Conservation (phyloP, 495 filamentous ascomycete genomes). For the Tirmania nivea region DNA sequence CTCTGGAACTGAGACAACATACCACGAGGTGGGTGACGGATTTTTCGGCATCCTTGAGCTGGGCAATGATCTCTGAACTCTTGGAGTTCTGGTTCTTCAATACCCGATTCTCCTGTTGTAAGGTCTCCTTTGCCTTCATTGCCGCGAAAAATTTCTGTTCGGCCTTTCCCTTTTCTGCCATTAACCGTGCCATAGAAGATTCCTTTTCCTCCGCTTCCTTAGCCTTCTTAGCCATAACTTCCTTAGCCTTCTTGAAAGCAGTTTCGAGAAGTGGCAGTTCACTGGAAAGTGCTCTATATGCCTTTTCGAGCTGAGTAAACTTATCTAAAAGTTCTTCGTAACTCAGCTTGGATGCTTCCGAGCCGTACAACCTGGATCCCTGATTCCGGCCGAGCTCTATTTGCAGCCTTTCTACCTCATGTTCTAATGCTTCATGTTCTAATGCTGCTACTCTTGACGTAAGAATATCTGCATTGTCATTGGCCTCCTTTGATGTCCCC, state of each 20-base stretch:
- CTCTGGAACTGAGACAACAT: constrained; percentile 13
- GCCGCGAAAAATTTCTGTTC: constrained; percentile 94
- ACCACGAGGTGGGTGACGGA: constrained; percentile 18
- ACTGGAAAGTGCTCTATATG: constrained; percentile 62
- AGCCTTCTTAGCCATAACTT: constrained; percentile 54
- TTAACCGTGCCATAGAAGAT: constrained; percentile 1
- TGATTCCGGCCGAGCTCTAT: constrained; percentile 23
- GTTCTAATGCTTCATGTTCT: constrained; percentile 58
- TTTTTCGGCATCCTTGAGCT: constrained; percentile 72
- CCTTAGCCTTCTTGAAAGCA: constrained; percentile 68
- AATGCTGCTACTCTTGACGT: constrained; percentile 54
- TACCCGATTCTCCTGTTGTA: constrained; percentile 51
- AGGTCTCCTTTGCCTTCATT: constrained; percentile 76
- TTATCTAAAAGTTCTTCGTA: constrained; percentile 51
- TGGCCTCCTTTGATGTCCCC: constrained; percentile 41
- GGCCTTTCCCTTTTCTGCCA: constrained; percentile 52
- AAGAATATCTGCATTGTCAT: constrained; percentile 55
- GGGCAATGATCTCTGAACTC: constrained; percentile 78
- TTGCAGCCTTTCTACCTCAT: constrained; percentile 52
- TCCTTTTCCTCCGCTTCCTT: constrained; percentile 59
- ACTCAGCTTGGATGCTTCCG: constrained; percentile 30
- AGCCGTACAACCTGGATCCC: constrained; percentile 23
- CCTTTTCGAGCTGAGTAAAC: constrained; percentile 47
- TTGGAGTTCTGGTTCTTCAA: constrained; percentile 64
- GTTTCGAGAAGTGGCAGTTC: constrained; percentile 71